Evolutionary conservation across 2,329 filamentous ascomycete species (phyloP), one percentile per base, ranked within the genome.

Genomic region (Laburnicola sp.): DNA sequence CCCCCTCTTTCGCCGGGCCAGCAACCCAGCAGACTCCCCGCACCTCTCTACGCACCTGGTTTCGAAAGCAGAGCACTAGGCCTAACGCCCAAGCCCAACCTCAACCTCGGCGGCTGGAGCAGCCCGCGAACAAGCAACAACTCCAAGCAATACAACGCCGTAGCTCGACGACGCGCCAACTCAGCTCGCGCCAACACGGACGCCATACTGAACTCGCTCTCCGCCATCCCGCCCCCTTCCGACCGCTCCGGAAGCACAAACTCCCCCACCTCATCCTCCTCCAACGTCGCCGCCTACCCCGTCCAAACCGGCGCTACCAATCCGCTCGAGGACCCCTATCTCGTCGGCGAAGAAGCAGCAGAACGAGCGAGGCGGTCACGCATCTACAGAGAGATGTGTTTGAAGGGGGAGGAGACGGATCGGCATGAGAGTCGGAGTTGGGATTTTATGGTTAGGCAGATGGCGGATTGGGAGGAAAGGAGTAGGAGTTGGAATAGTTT

Each of bases 321-420:
- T 5, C 84, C 83, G 2, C 76, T 86, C 16, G 86, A 89, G 70
- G 86, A 88, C 58, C 86, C 85, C 0, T 80, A 85, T 50, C 74
- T 88, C 7, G 86, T 88, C 2, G 86, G 86, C 30, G 85, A 87
- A 71, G 78, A 79, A 44, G 86, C 85, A 3, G 86, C 86, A 2
- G 75, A 77, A 7, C 70, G 77, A 54, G 83, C 84, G 6, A 76
- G 82, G 37, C 71, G 74, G n/a, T 81, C 82, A 63, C 76, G 86
- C 54, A 68, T 74, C 5, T 74, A 74, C 54, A 53, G 86, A 26
- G 71, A 87, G 48, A 70, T 80, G 37, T 74, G 77, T 51, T 34
- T 63, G 43, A 41, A 51, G 21, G 65, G 61, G 9, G 64, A 70
- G 11, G 64, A 69, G 39, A 59, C 62, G 10, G 47, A 62, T 10